Base-by-base conservation (phyloP, 2,329 filamentous ascomycete species). In the Hypoxylon sp. region DNA sequence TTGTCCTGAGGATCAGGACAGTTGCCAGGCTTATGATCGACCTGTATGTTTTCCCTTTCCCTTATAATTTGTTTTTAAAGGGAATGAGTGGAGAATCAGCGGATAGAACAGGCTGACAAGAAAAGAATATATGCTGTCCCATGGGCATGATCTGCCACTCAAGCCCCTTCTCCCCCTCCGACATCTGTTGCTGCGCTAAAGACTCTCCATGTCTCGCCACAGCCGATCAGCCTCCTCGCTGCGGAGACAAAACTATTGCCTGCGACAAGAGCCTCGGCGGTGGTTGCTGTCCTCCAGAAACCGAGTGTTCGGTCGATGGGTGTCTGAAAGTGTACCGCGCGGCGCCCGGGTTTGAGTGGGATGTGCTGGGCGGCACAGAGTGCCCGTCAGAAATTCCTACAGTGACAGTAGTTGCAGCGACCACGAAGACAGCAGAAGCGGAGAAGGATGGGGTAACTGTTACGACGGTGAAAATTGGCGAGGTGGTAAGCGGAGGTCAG, bases 81-180 rank as follows among this genome's bases (percentile, higher is more conserved):
- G n/a, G n/a, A n/a, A n/a, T n/a, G n/a, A 16, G n/a, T n/a, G 4
- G 6, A 5, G 16, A 37, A 5, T 25, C 9, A 25, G 12, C 25
- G 12, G n/a, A 23, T 9, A n/a, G 1, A 27, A 34, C 27, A n/a
- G 11, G 32, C 62, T 60, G 54, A 63, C 45, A 6, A 16, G 16
- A 47, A 7, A 29, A 74, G 71, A 64, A 66, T 5, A 68, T 74
- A 8, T 73, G 71, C 61, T 74, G 72, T 47, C 59, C 68, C n/a
- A 27, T 25, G 9, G 65, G 63, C 32, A 67, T 64, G 32, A 37
- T 45, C 37, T 74, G 71, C 63, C 64, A 68, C 54, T 1, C 48
- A 7, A 71, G 61, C 55, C 25, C 27, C 7, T 68, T 69, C 61
- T 71, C 71, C n/a, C 45, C 60, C 7, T 74, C 72, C 0, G 66